A percentile compares a stretch with the other conserved stretches of the same genome.
These are phyloP conservation scores for Fusarium penzigii DNA, from an alignment of 2,329 filamentous ascomycete species.

Conservation along the genomic window DNA sequence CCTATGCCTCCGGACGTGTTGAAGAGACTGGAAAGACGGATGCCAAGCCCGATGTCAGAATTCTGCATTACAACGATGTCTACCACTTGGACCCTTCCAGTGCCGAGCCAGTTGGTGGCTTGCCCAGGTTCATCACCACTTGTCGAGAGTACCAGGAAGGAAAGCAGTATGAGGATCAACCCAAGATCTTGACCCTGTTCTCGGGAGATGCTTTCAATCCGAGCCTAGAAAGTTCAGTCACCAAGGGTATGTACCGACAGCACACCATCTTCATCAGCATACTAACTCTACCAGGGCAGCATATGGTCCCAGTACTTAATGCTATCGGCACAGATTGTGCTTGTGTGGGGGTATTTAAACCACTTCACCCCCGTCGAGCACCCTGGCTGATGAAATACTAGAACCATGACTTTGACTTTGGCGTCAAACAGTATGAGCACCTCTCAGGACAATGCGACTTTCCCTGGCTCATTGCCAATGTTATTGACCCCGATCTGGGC, in stretches of 20 bases:
- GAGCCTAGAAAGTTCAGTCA: conserved; percentile 83
- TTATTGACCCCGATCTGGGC: conserved; percentile 80
- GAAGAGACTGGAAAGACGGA: conserved; percentile 14
- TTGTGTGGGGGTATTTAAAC: conserved; percentile 71
- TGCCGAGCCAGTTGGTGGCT: conserved; percentile 80
- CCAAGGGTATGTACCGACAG: conserved; percentile 61
- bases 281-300: conserved; percentile 52
- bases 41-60: conserved; percentile 66
- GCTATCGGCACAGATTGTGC: conserved; percentile 74
- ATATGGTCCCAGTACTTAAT: conserved; percentile 89
- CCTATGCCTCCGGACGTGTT: conserved; percentile 27
- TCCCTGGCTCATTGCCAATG: conserved; percentile 88
- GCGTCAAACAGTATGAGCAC: conserved; percentile 75
- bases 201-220: conserved; percentile 94
- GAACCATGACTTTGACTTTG: conserved; percentile 94
- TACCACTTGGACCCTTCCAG: conserved; percentile 80
- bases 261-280: conserved; percentile 1
- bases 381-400: conserved; percentile 34
- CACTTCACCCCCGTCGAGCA: conserved; percentile 16
- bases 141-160: conserved; percentile 72
- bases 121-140: conserved; percentile 77
- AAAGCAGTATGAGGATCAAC: conserved; percentile 60
- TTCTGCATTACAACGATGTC: conserved; percentile 92
- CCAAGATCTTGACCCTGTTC: conserved; percentile 75
- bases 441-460: conserved; percentile 76